Conservation (phyloP, 257 asterid species). For the Ocimum tenuiflorum region DNA sequence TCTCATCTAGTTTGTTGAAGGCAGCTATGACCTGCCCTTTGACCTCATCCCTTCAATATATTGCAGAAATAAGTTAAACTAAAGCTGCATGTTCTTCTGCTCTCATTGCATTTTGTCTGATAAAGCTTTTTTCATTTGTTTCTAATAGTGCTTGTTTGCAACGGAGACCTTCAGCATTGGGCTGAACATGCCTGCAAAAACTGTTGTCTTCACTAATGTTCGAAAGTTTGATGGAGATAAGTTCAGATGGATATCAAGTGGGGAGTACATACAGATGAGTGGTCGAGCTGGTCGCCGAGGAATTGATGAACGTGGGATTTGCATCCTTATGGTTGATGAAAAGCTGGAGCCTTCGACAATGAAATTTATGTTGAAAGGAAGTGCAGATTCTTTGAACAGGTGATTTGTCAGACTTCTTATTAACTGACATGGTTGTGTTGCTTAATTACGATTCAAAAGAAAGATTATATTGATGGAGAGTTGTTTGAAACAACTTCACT, state of each 20-base stretch:
- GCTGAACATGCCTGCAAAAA: constrained; percentile 97
- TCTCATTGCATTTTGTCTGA: constrained; percentile 7
- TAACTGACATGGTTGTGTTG: constrained; percentile 3
- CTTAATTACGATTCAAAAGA: constrained; percentile 7
- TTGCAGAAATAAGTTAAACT: neutral
- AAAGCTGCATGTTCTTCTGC: neutral
- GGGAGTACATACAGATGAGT: constrained; percentile 99
- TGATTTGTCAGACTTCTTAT: constrained; percentile 17
- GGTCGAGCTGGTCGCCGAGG: constrained; percentile 99
- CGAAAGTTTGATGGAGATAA: constrained; percentile 96
- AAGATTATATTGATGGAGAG: neutral
- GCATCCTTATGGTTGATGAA: constrained; percentile 99
- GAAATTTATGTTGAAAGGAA: constrained; percentile 87
- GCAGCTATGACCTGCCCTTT: neutral
- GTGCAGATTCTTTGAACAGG: constrained; percentile 95
- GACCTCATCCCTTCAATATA: constrained; percentile 4
- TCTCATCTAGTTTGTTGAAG: constrained; percentile 3
- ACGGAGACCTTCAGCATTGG: constrained; percentile 99
- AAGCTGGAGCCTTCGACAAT: constrained; percentile 92
- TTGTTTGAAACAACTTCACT: neutral
- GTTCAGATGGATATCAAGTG: constrained; percentile 96
- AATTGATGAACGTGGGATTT: constrained; percentile 94
- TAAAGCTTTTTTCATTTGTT: constrained; percentile 17
- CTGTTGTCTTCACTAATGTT: constrained; percentile 94
- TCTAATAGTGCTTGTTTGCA: constrained; percentile 82